Base-by-base conservation (phyloP, 176 grass and related monocot genomes). In the Tillandsia leiboldiana region DNA sequence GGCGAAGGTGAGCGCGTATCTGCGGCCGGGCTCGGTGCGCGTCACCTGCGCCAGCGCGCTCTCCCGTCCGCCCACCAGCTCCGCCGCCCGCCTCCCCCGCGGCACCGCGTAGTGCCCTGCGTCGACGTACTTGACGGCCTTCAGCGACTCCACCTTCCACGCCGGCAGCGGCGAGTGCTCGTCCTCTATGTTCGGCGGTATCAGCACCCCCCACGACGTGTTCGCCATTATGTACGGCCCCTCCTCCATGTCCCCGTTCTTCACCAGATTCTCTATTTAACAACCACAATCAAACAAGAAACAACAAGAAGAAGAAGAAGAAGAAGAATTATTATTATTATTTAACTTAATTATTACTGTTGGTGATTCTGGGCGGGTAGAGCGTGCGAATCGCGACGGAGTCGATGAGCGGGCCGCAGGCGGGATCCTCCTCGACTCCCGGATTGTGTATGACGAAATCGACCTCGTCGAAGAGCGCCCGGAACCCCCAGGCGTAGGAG, bases 231-330 rank as follows among this genome's bases (percentile, higher is more conserved):
- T 73, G 82, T 88, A 90, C 12, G 94, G 94, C 0, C 94, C 94
- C 26, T 99, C 94, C 89, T 99, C 94, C 50, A 99, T 90, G 0
- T 86, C 94, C 3, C 82, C 86, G 75, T 99, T 99, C 89, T 93
- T 99, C 72, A 99, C 79, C 77, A 99, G 48, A 77, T 97, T 89
- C 3, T 49, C 82, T 82, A 71, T 7, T 1, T 26, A 3, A 6
- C 76, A 48, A 7, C 10, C 64, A 51, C 18, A 14, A 57, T 28
- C 3, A 9, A 15, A 53, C 64, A 23, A 12, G 54, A 20, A 20
- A 20, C 20, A 20, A 20, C 0, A 24, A 24, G 24, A 24, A 24
- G 1, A 1, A 24, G 24, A 24, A 0, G 24, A 24, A 24, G 24
- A 24, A 24, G 24, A 24, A 24, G 24, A 24, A 24, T 24, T 24